Conservation (phyloP, 345 rosid species). For the Eucalyptus camaldulensis region DNA sequence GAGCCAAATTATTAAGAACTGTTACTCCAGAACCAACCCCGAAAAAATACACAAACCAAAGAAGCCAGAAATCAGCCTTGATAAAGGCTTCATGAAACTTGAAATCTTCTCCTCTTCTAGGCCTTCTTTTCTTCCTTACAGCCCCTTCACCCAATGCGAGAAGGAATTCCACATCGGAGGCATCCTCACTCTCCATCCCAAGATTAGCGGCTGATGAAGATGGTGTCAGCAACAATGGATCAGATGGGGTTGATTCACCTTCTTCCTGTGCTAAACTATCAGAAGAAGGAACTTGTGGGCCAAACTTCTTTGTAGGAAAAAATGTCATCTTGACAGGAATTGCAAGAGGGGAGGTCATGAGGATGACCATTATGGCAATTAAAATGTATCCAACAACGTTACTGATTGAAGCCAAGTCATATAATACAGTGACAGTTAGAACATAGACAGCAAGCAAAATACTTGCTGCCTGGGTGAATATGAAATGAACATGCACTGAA, state of each 20-base stretch:
- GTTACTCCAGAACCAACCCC: conserved; percentile 94
- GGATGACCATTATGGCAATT: conserved; percentile 44
- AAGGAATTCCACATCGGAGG: conserved; percentile 44
- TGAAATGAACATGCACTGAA: conserved; percentile 62
- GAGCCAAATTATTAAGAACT: conserved; percentile 88
- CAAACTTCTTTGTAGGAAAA: conserved; percentile 36
- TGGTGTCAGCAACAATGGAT: conserved; percentile 54
- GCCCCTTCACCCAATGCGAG: conserved; percentile 82
- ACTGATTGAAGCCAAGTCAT: conserved; percentile 26
- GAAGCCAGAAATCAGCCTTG: conserved; percentile 99
- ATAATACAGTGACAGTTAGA: conserved; percentile 33
- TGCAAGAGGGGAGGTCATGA: conserved; percentile 70
- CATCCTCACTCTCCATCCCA: conserved; percentile 41
- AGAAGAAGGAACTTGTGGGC: conserved; percentile 39
- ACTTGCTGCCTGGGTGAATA: conserved; percentile 56
- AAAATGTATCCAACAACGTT: conserved; percentile 28
- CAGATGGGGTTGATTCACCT: conserved; percentile 18
- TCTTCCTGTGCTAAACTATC: conserved; percentile 36
- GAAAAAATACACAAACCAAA: conserved; percentile 71
- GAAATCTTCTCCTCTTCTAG: conserved; percentile 83
- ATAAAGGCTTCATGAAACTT: conserved; percentile 57
- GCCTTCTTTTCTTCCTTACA: conserved; percentile 60
- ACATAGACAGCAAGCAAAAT: conserved; percentile 64
- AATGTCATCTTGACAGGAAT: conserved; percentile 94
- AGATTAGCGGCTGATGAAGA: conserved; percentile 63